Evolutionary conservation across 2,329 filamentous ascomycete species (phyloP).

Genomic region (Hymenoscyphus infarciens): DNA sequence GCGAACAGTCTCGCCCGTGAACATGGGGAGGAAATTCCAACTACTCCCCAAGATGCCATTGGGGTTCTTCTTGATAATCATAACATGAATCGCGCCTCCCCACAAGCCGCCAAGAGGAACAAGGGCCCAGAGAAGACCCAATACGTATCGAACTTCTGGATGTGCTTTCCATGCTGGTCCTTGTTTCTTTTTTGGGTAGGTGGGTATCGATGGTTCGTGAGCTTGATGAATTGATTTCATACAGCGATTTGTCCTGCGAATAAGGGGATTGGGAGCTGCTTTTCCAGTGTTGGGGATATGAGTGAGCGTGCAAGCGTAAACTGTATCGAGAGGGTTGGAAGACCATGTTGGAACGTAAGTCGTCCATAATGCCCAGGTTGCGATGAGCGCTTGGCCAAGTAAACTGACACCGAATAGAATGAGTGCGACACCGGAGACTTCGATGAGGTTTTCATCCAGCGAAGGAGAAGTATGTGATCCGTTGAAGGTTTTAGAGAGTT

Average conservation of each 20-base stretch:
- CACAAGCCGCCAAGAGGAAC: slow-evolving; percentile 18
- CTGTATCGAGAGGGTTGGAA: slow-evolving; percentile 35
- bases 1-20: slow-evolving; percentile 20
- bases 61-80: slow-evolving; percentile 20
- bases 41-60: slow-evolving; percentile 29
- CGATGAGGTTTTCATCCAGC: slow-evolving; percentile 17
- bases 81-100: slow-evolving; percentile 22
- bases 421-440: slow-evolving; percentile 27
- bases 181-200: slow-evolving; percentile 26
- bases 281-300: slow-evolving; percentile 14
- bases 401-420: slow-evolving; percentile 31
- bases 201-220: slow-evolving; percentile 17
- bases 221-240: slow-evolving; percentile 33
- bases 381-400: slow-evolving; percentile 30
- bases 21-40: slow-evolving; percentile 30
- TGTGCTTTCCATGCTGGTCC: slow-evolving; percentile 27
- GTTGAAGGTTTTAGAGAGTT: slow-evolving; percentile 22
- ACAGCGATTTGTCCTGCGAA: slow-evolving; percentile 16
- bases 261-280: slow-evolving; percentile 15
- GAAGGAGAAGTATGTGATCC: slow-evolving; percentile 7
- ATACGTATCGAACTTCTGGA: slow-evolving; percentile 24
- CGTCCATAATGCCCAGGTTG: slow-evolving; percentile 30
- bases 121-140: slow-evolving; percentile 26
- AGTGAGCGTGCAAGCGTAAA: slow-evolving; percentile 22
- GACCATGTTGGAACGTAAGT: slow-evolving; percentile 33